These are phyloP conservation scores for Endocalyx cinctus DNA, from an alignment of 2,329 filamentous ascomycete genomes.

Conservation along the genomic window DNA sequence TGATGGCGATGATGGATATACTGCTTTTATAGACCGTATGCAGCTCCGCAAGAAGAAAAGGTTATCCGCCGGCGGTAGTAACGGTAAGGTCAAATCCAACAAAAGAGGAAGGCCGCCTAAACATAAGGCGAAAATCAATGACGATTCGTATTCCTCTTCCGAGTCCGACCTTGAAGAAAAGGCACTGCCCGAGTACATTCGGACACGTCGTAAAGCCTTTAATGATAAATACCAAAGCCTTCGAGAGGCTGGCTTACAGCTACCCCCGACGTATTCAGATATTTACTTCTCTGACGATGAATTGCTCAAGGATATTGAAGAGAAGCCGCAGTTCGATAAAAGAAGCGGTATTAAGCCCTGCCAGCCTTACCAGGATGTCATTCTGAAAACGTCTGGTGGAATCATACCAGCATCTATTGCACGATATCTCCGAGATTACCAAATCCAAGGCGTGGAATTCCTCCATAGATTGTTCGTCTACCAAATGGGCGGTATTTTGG, in stretches of 20 bases:
- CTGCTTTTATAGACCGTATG: conserved; percentile 20
- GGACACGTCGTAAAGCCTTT: conserved; percentile 63
- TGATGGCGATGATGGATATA: conserved; percentile 16
- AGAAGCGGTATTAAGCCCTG: conserved; percentile 56
- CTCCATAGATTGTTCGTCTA: conserved; percentile 86
- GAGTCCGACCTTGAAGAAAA: conserved; percentile 43
- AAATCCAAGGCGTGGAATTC: conserved; percentile 79
- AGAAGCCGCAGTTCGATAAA: conserved; percentile 64
- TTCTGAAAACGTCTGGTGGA: conserved; percentile 69
- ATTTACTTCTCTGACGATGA: conserved; percentile 74
- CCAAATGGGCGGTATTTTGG: conserved; percentile 84
- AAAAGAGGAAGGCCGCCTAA: neutral
- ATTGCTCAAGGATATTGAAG: conserved; percentile 53
- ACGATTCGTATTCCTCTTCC: conserved; percentile 31
- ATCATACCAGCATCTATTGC: conserved; percentile 84
- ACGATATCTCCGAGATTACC: conserved; percentile 88
- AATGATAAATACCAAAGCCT: conserved; percentile 56
- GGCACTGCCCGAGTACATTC: conserved; percentile 69
- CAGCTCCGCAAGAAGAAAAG: conserved; percentile 8
- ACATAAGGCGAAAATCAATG: neutral
- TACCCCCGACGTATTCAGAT: conserved; percentile 73
- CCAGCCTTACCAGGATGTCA: conserved; percentile 68
- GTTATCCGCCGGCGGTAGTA: conserved; percentile 7
- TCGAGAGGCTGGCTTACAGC: conserved; percentile 63
- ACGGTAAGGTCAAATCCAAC: conserved; percentile 11